Base-by-base conservation (phyloP, 768 basidiomycete genomes). In the Paxillus involutus region DNA sequence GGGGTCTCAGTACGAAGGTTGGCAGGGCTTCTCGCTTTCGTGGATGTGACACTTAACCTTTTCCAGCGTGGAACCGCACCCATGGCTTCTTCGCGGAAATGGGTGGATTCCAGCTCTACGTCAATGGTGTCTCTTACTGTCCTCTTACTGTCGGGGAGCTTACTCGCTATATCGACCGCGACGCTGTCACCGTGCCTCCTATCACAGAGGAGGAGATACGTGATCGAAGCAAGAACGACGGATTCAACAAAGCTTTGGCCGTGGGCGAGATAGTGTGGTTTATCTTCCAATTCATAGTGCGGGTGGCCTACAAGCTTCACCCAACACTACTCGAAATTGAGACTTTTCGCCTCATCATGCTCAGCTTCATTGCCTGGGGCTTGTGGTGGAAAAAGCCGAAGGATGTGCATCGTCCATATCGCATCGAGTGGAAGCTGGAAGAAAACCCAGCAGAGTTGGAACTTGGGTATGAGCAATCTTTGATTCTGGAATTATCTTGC, bases 371-470 rank as follows among this genome's bases (percentile, higher is more conserved):
- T 10, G 67, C 62, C 14, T 75, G 73, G 53, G 33, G 48, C 1
- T 44, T 72, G 1, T 76, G 76, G 75, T 76, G 71, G 74, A 36
- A 66, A 30, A 78, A 78, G 57, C 76, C 75, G 3, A 62, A 70
- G 11, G 68, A 71, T 48, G 68, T 76, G 0, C 56, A 56, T 9
- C 56, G 53, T 8, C 67, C 61, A n/a, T 19, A 49, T 26, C n/a
- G 29, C 39, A 35, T 47, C 13, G 14, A 55, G 24, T 47, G 26
- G 36, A 39, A 36, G 14, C 19, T 10, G 32, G 29, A 8, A 12
- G 17, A 11, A 32, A 0, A 21, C 33, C 19, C 43, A 24, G 8
- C 6, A 11, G 9, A 44, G 7, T 12, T 16, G 43, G 24, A 9
- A 10, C 21, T 24, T 10, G 26, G 26, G 26, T 44, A 21, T 44